Conservation (phyloP, 331 rosid genomes). For the Spiraea crenata region DNA sequence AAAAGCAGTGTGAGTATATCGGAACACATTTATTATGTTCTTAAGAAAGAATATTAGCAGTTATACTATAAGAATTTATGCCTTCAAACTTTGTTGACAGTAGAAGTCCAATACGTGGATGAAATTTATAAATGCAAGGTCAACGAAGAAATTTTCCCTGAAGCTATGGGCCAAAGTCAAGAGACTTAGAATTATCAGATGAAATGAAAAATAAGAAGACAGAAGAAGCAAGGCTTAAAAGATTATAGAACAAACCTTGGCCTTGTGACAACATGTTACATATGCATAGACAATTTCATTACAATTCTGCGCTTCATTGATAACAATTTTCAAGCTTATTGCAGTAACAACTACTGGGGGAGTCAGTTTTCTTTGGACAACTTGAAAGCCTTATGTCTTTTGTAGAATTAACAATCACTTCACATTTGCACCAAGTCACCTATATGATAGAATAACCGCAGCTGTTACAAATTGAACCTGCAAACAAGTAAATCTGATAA, state of each 20-base stretch:
- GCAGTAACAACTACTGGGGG: conserved; percentile 83
- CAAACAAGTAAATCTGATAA: neutral
- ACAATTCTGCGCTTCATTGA: conserved; percentile 65
- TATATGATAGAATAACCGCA: conserved; percentile 32
- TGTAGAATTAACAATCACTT: conserved; percentile 70
- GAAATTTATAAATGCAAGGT: neutral
- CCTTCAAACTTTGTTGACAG: neutral
- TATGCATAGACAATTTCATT: conserved; percentile 93
- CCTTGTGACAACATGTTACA: conserved; percentile 71
- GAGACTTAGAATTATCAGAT: neutral
- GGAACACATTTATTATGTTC: neutral
- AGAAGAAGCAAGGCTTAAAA: conserved; percentile 18
- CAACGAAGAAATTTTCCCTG: conserved; percentile 4
- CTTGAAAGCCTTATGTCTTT: conserved; percentile 57
- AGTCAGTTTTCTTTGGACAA: conserved; percentile 49
- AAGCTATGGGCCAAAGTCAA: neutral
- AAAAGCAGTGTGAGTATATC: conserved; percentile 7
- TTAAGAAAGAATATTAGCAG: neutral
- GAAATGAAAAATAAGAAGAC: neutral
- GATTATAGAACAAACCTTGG: conserved; percentile 59
- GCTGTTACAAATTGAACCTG: conserved; percentile 22
- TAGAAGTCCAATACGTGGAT: neutral
- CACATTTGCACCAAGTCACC: conserved; percentile 99
- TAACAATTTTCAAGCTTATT: conserved; percentile 69
- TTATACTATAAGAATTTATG: neutral